Base-by-base conservation (phyloP, 2,329 filamentous ascomycete species). In the Achaetomium macrosporum region DNA sequence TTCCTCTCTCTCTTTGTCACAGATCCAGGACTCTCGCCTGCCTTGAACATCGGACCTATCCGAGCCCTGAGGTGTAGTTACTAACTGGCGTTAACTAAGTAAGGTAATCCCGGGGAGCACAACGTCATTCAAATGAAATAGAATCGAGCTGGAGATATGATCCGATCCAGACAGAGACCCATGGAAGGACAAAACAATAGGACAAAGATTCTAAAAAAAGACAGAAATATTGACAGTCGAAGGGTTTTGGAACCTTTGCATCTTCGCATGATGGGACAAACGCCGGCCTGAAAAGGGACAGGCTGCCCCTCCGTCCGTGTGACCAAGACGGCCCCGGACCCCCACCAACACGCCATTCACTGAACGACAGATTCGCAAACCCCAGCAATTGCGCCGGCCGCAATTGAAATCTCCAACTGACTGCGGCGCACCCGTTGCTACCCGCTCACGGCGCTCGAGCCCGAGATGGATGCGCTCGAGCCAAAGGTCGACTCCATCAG, bases 401-500 rank as follows among this genome's bases (percentile, higher is more conserved):
- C 25, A 25, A 41, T 7, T 31, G 15, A 13, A 30, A 45, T 51
- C 56, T 53, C 50, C 48, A 50, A 50, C 47, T 46, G 54, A 54
- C 40, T 36, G 54, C 54, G 37, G 42, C 50, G 43, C 19, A n/a
- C 3, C n/a, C 37, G 16, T 36, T 17, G 17, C 25, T 42, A 49
- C 45, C 55, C 50, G 51, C 49, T 51, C 54, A 57, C 52, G 55
- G 55, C 50, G 56, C 58, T 12, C 52, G 58, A 48, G 45, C 58
- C 15, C 51, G 59, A 49, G 49, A 63, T 64, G 62, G 62, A 61
- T 45, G 53, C 51, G 55, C 42, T 59, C 42, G 59, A 59, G 42
- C 39, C 42, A 42, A 54, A 57, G 43, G 57, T 59, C 55, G 60
- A 61, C 45, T 56, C 49, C 35, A 51, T 62, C 53, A 44, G 51